phyloP scores from a whole-genome alignment of 2,329 filamentous ascomycete genomes.

The Venturia effusa region DNA sequence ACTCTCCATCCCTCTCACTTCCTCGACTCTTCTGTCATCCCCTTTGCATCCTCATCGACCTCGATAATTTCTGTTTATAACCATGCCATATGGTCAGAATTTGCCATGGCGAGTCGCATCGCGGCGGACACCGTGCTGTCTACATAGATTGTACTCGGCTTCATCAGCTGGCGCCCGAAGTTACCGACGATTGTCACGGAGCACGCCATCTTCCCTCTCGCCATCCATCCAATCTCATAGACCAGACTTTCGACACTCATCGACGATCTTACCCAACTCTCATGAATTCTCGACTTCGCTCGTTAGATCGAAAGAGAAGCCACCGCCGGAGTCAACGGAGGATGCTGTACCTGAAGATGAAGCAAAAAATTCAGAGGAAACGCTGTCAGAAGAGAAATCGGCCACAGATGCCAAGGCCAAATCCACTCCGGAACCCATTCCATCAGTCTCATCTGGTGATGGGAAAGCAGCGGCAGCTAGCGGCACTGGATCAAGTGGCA shows the following conservation, averaged over 20 bases:
- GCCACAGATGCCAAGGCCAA: slow-evolving; percentile 31
- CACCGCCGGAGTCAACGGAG: slow-evolving; percentile 33
- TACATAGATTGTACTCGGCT: neutral
- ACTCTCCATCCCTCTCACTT: neutral
- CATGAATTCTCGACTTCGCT: slow-evolving; percentile 30
- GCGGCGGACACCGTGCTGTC: neutral
- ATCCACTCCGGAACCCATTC: slow-evolving; percentile 39
- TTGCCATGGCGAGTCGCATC: slow-evolving; percentile 52
- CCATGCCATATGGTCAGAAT: slow-evolving; percentile 55
- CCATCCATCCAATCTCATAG: slow-evolving; percentile 12
- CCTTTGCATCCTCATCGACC: neutral
- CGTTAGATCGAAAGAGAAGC: slow-evolving; percentile 45
- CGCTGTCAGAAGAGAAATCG: slow-evolving; percentile 30
- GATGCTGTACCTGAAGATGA: slow-evolving; percentile 37
- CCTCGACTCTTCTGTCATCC: neutral
- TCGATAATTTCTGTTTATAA: slow-evolving; percentile 16
- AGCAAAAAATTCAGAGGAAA: slow-evolving; percentile 31
- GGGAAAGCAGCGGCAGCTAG: slow-evolving; percentile 49
- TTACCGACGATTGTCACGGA: neutral
- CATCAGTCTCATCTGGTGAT: slow-evolving; percentile 42
- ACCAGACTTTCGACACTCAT: slow-evolving; percentile 13
- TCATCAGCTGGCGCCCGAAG: neutral
- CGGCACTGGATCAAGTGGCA: slow-evolving; percentile 35
- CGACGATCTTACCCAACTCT: slow-evolving; percentile 16
- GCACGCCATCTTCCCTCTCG: neutral